These are phyloP conservation scores for Syncephalastrum monosporum DNA, from an alignment of 371 early-diverging fungal species.

Conservation along the genomic window DNA sequence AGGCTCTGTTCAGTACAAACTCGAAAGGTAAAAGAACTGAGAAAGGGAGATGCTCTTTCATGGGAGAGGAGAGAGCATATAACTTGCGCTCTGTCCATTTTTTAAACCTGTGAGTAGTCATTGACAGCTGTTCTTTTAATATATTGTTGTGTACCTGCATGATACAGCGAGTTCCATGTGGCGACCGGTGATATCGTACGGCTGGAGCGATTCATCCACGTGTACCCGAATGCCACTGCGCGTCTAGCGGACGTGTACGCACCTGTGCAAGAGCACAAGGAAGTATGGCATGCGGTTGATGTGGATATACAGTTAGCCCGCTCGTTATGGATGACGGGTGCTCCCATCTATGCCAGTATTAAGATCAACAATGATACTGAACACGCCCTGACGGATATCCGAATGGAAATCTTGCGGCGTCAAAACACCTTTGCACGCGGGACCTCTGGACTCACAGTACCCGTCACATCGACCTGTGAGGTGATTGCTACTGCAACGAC, in stretches of 20 bases:
- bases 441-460: conserved; percentile 2
- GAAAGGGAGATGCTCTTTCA: too few species aligned
- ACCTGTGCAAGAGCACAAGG: conserved; percentile 12
- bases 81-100: too few species aligned
- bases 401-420: conserved; percentile 30
- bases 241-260: conserved; percentile 12
- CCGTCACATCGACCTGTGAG: conserved; percentile 25
- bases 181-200: too few species aligned
- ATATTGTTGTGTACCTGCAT: too few species aligned
- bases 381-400: conserved; percentile 17
- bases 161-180: too few species aligned
- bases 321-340: conserved; percentile 33
- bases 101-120: too few species aligned
- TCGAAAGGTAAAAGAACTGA: conserved; percentile 20
- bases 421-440: conserved; percentile 19
- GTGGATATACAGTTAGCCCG: conserved; percentile 20
- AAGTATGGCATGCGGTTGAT: conserved; percentile 21
- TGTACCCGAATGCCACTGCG: conserved; percentile 17
- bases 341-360: conserved; percentile 28
- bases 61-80: too few species aligned
- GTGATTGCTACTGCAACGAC: conserved; percentile 10
- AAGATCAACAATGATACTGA: conserved; percentile 18
- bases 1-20: conserved; percentile 24
- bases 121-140: too few species aligned
- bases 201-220: conserved; percentile 1